These are phyloP conservation scores for Stentor roeselii DNA, from an alignment of 73 alveolate genomes.

Conservation along the genomic window DNA sequence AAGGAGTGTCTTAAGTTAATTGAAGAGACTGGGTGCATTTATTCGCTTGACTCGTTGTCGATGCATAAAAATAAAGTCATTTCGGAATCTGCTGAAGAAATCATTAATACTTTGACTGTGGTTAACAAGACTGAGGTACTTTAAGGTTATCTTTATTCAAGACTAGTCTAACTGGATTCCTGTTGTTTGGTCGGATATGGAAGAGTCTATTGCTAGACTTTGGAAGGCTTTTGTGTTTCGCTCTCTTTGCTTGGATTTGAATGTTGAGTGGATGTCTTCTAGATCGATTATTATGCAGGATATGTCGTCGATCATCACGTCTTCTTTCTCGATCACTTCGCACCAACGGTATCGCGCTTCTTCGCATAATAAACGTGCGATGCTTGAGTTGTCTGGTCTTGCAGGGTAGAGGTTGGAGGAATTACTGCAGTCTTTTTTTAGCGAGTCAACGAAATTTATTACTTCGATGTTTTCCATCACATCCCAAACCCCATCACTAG, in stretches of 20 bases:
- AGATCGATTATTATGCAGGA: background rate
- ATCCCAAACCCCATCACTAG: conserved; percentile 22
- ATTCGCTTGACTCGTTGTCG: background rate
- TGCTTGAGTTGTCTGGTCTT: background rate
- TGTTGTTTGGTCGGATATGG: too few relatives aligned
- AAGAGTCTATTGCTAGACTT: too few relatives aligned
- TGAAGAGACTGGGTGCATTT: background rate
- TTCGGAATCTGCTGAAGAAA: too few relatives aligned
- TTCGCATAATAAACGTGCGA: background rate
- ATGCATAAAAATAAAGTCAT: too few relatives aligned
- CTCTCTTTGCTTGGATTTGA: too few relatives aligned
- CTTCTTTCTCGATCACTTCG: background rate
- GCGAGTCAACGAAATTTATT: background rate
- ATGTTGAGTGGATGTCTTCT: too few relatives aligned
- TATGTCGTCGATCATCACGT: background rate
- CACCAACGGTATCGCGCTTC: background rate
- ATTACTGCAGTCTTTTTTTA: background rate
- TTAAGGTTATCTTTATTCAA: too few relatives aligned
- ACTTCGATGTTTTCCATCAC: background rate
- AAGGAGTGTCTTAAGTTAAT: too few relatives aligned
- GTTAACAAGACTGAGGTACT: too few relatives aligned
- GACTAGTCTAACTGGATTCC: too few relatives aligned
- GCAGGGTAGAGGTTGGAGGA: background rate
- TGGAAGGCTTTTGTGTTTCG: too few relatives aligned
- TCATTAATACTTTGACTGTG: too few relatives aligned